Percentiles rank a stretch among this genome's conserved stretches.
Conservation (phyloP, 768 basidiomycete species). For the Pleurotus citrinopileatus region DNA sequence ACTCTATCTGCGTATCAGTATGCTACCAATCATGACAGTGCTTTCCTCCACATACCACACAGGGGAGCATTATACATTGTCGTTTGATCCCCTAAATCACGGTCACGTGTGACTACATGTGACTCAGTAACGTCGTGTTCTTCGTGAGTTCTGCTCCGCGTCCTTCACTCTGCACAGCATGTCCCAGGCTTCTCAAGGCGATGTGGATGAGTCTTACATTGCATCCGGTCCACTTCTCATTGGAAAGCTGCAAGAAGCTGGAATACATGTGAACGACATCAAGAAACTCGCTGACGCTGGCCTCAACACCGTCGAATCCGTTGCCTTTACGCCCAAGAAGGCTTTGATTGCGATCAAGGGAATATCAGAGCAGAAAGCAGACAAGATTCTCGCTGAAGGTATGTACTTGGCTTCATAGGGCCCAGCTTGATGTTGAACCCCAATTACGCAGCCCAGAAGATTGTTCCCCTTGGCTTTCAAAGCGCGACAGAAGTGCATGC, state of each 20-base stretch:
- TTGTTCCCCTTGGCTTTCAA: slow-evolving; percentile 95
- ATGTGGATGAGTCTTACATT: slow-evolving; percentile 49
- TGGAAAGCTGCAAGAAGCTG: slow-evolving; percentile 81
- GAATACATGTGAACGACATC: slow-evolving; percentile 86
- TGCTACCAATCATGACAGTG: not conserved
- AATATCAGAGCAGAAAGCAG: slow-evolving; percentile 95
- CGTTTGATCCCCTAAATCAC: too few relatives aligned
- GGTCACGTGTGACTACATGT: too few relatives aligned
- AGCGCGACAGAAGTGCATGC: slow-evolving; percentile 98
- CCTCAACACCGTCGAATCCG: slow-evolving; percentile 89
- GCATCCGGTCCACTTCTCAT: slow-evolving; percentile 83
- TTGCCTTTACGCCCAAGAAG: slow-evolving; percentile 97
- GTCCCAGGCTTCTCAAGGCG: slow-evolving; percentile 53
- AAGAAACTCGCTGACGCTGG: slow-evolving; percentile 94
- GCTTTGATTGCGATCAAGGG: slow-evolving; percentile 87
- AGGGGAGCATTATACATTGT: too few relatives aligned
- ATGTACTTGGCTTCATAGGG: slow-evolving; percentile 17
- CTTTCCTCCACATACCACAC: too few relatives aligned
- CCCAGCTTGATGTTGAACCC: slow-evolving; percentile 6
- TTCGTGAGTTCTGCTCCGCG: not conserved
- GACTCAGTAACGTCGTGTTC: too few relatives aligned
- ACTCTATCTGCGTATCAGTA: slow-evolving; percentile 18
- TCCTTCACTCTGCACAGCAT: slow-evolving; percentile 24
- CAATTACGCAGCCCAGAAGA: slow-evolving; percentile 72
- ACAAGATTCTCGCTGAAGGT: slow-evolving; percentile 95